Conservation (phyloP, 805 yeast genomes). For the Wickerhamomyces chaumierensis region DNA sequence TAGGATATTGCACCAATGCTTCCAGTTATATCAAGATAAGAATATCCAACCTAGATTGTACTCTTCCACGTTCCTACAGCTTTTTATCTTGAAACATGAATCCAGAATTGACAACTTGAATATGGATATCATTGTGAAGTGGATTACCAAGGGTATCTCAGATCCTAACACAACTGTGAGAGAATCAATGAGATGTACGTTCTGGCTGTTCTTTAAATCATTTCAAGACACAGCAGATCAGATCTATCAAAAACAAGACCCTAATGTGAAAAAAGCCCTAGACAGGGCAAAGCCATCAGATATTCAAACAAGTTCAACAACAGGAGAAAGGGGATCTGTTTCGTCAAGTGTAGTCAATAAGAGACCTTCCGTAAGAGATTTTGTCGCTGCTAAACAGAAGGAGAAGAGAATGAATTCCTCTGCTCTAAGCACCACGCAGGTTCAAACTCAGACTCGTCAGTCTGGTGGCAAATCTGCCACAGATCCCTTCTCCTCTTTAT, state of each 20-base stretch:
- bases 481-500: too few species aligned
- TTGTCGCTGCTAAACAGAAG: constrained; percentile 30
- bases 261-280: constrained; percentile 41
- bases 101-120: constrained; percentile 19
- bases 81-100: constrained; percentile 43
- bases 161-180: constrained; percentile 80
- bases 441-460: too few species aligned
- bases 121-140: constrained; percentile 35
- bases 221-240: constrained; percentile 43
- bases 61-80: constrained; percentile 59
- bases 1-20: constrained; percentile 39
- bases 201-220: constrained; percentile 52
- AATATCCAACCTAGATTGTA: constrained; percentile 60
- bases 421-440: too few species aligned
- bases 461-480: too few species aligned
- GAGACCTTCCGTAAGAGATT: constrained; percentile 37
- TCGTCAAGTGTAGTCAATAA: constrained; percentile 11
- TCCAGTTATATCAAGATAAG: constrained; percentile 50
- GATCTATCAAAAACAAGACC: constrained; percentile 14
- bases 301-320: constrained; percentile 10
- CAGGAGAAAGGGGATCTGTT: constrained; percentile 5
- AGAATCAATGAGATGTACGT: constrained; percentile 60
- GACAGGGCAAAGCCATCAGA: constrained; percentile 44
- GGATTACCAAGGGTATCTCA: constrained; percentile 47
- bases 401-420: not conserved